Conservation (phyloP, 2,329 filamentous ascomycete species). For the Talaromyces sp. region DNA sequence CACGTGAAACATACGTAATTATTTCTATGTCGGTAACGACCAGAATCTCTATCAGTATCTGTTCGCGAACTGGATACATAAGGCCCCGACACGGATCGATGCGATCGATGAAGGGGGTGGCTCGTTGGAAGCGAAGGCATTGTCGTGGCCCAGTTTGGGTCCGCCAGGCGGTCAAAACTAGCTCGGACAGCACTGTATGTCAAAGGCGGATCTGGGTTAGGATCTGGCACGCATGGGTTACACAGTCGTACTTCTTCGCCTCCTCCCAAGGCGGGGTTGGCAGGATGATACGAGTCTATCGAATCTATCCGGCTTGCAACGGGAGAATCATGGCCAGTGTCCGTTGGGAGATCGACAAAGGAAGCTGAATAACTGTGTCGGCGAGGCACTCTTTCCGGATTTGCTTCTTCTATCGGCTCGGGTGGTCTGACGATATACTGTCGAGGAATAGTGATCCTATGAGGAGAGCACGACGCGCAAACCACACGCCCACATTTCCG, state of each 20-base stretch:
- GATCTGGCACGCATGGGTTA: slow-evolving; percentile 69
- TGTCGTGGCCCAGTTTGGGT: slow-evolving; percentile 13
- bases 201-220: slow-evolving; percentile 54
- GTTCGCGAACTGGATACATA: slow-evolving; percentile 13
- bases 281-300: slow-evolving; percentile 12
- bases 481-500: slow-evolving; percentile 94
- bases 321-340: neutral
- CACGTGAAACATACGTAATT: neutral
- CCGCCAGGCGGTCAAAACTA: slow-evolving; percentile 14
- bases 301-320: neutral
- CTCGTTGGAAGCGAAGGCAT: slow-evolving; percentile 11
- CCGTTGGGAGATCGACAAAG: slow-evolving; percentile 40
- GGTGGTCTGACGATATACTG: slow-evolving; percentile 87
- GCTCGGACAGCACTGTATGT: slow-evolving; percentile 24
- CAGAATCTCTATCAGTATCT: slow-evolving; percentile 12
- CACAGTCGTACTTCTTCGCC: slow-evolving; percentile 67
- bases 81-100: slow-evolving; percentile 23
- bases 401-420: slow-evolving; percentile 30
- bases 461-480: slow-evolving; percentile 83
- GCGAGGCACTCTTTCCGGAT: neutral
- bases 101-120: slow-evolving; percentile 21
- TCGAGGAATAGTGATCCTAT: slow-evolving; percentile 89
- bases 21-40: neutral
- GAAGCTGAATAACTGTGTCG: slow-evolving; percentile 28
- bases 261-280: slow-evolving; percentile 54